phyloP scores from a whole-genome alignment of 371 early-diverging fungal genomes.

The Mortierella sp. region DNA sequence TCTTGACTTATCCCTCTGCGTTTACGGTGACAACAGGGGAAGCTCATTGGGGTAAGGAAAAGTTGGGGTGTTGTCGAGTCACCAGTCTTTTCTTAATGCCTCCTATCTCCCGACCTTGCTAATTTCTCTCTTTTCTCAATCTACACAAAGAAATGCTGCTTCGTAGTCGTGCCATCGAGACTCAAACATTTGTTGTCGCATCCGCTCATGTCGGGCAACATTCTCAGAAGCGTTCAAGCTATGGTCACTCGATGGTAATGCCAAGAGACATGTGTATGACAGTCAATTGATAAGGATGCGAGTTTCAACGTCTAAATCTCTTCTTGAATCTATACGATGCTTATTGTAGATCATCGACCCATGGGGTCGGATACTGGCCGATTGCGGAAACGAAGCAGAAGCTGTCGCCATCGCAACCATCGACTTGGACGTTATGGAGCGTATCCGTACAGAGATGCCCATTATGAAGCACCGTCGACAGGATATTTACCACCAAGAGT shows the following conservation, averaged over 20 bases:
- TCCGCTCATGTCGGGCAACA: conserved; percentile 86
- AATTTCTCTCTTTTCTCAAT: neutral
- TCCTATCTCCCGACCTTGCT: no score
- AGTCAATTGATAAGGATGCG: no score
- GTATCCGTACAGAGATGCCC: conserved; percentile 79
- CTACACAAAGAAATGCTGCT: conserved; percentile 68
- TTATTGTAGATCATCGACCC: conserved; percentile 69
- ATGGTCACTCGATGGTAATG: conserved; percentile 83
- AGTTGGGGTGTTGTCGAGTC: neutral
- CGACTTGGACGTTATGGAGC: conserved; percentile 67
- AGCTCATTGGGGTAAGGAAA: conserved; percentile 85
- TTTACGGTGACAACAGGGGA: conserved; percentile 86
- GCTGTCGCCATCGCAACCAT: conserved; percentile 71
- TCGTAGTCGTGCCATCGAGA: conserved; percentile 89
- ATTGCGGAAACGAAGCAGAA: conserved; percentile 59
- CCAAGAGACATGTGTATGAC: no score
- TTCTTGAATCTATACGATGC: neutral
- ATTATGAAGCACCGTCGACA: conserved; percentile 73
- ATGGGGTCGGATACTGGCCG: conserved; percentile 76
- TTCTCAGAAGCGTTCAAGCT: conserved; percentile 75
- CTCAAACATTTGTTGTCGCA: conserved; percentile 82
- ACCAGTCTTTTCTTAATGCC: neutral
- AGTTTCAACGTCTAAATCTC: no score
- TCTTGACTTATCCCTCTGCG: conserved; percentile 87
- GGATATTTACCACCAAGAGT: conserved; percentile 66